Conservation (phyloP, 2,329 filamentous ascomycete genomes). For the Fusarium camptoceras region DNA sequence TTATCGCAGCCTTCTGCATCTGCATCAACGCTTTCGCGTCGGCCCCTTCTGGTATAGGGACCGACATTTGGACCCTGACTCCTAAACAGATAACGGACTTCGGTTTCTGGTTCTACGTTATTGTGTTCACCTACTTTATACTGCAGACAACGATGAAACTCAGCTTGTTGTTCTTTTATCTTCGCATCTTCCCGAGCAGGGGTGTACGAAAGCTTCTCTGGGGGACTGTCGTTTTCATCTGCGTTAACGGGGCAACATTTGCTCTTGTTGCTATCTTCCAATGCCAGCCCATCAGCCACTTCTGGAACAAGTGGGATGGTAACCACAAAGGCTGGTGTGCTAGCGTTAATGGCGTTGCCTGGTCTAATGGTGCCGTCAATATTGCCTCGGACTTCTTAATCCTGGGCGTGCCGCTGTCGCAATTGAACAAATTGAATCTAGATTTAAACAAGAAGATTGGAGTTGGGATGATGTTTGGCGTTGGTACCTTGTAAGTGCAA, state of each 20-base stretch:
- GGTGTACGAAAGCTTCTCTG: conserved; percentile 9
- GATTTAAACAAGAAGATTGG: conserved; percentile 20
- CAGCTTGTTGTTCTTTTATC: conserved; percentile 20
- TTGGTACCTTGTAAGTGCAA: conserved; percentile 10
- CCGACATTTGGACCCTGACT: neutral
- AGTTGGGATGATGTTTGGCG: conserved; percentile 4
- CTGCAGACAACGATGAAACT: conserved; percentile 11
- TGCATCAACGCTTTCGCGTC: neutral
- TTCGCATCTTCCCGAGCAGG: conserved; percentile 21
- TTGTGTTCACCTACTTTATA: neutral
- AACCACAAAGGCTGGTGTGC: conserved; percentile 7
- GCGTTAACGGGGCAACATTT: neutral
- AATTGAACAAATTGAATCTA: neutral
- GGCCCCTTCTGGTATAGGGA: neutral
- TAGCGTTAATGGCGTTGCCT: conserved; percentile 17
- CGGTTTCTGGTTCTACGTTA: neutral
- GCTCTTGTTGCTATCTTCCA: conserved; percentile 3
- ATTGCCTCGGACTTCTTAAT: conserved; percentile 8
- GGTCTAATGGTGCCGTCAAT: conserved; percentile 17
- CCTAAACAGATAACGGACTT: neutral
- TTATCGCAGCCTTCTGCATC: neutral
- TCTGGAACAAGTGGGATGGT: conserved; percentile 21
- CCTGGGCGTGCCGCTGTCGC: neutral
- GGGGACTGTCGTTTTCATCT: neutral
- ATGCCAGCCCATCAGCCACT: conserved; percentile 16